Evolutionary conservation across 305 asterid genomes (phyloP), one percentile per base, ranked within the genome.

Genomic region (Caryopteris hybrid): DNA sequence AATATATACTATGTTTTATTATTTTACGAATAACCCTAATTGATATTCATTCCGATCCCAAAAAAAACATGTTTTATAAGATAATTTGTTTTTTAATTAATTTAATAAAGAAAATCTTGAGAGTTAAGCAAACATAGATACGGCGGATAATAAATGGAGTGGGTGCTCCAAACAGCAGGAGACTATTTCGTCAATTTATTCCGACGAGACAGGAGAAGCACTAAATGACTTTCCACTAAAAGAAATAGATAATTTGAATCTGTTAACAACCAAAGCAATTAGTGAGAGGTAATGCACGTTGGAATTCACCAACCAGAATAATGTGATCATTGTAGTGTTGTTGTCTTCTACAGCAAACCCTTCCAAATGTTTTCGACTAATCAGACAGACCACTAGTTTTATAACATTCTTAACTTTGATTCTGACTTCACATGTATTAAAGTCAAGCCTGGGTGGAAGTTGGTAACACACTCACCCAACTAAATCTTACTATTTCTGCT

Each of bases 371-470:
- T 39, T 16, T 18, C 6, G 61, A 69, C 46, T 55, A 18, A 56
- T 38, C 50, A 3, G 22, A 41, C 43, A n/a, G n/a, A n/a, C n/a
- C 33, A 12, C 5, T 55, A 29, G 13, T 48, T 29, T 51, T 31
- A 42, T 21, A 12, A 48, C 73, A 52, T 45, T 75, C 68, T 68
- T 75, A 72, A 75, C 50, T 72, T 66, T 41, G 78, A 76, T 41
- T 29, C 8, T 0, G 81, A 79, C 81, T 60, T 50, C n/a, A n/a
- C n/a, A n/a, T n/a, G n/a, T n/a, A n/a, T 48, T 62, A 33, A 53
- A 45, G 59, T 10, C 17, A 54, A 41, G 11, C 56, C 2, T 14
- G 38, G 27, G 27, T 60, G 7, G 23, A 63, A 21, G 59, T 62
- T 67, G 21, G 41, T 33, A 23, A 23, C 20, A 56, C n/a, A 5